Conservation (phyloP, 805 yeast species). For the Hanseniaspora nectarophila region DNA sequence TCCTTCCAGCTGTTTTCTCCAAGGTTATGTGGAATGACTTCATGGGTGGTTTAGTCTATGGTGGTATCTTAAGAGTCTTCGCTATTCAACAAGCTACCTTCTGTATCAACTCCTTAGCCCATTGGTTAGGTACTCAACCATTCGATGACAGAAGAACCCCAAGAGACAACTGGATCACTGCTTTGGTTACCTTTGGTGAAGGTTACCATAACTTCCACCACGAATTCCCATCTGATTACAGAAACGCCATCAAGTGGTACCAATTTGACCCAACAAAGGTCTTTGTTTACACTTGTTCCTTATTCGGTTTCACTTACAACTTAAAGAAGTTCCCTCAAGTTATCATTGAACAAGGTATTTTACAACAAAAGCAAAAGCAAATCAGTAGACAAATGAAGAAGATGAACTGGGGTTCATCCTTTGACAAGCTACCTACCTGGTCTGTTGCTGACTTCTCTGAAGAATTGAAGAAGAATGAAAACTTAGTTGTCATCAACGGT, state of each 20-base stretch:
- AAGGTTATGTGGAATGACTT: conserved; percentile 49
- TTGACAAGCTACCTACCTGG: conserved; percentile 62
- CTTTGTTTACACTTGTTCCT: conserved; percentile 45
- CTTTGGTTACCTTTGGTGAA: conserved; percentile 76
- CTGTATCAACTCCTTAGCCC: conserved; percentile 77
- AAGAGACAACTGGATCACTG: conserved; percentile 69
- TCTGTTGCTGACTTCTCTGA: conserved; percentile 48
- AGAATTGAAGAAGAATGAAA: conserved; percentile 39
- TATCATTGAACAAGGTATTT: conserved; percentile 69
- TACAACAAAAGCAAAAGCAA: conserved; percentile 76
- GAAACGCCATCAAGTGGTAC: conserved; percentile 79
- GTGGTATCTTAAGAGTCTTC: conserved; percentile 58
- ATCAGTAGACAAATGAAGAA: conserved; percentile 48
- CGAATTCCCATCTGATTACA: conserved; percentile 79
- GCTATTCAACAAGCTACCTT: conserved; percentile 75
- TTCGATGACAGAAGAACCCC: conserved; percentile 82
- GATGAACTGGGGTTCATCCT: conserved; percentile 65
- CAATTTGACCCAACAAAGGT: conserved; percentile 77
- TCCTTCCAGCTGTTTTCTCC: conserved; percentile 50
- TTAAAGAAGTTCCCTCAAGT: conserved; percentile 66
- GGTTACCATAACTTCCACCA: conserved; percentile 87
- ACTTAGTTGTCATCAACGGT: conserved; percentile 62
- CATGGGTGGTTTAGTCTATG: conserved; percentile 64
- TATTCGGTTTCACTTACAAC: conserved; percentile 59
- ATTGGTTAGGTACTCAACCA: conserved; percentile 77